phyloP scores from a whole-genome alignment of 495 filamentous ascomycete species.

The Sordaria brevicollis region DNA sequence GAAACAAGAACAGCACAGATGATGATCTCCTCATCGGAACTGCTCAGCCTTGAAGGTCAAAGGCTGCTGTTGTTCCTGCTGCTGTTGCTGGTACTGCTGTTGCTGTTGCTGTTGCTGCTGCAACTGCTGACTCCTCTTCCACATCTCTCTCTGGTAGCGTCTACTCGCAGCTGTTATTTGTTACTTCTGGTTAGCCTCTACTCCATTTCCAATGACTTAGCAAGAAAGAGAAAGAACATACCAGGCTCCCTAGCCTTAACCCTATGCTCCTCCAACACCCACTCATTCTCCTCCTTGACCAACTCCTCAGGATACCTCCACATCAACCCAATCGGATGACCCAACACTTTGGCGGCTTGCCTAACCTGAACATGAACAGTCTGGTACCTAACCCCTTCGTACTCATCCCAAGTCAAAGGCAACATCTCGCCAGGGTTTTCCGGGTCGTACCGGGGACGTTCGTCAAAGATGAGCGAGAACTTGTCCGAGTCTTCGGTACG shows the following conservation, averaged over 20 bases:
- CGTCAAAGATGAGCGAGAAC: neutral
- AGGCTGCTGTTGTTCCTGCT: neutral
- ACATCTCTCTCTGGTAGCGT: neutral
- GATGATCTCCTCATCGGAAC: neutral
- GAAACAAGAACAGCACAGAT: neutral
- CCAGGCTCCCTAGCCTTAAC: slow-evolving; percentile 18
- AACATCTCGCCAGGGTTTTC: neutral
- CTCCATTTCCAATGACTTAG: neutral
- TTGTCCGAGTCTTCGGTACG: neutral
- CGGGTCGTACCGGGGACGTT: neutral
- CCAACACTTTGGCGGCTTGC: neutral
- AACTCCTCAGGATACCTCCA: slow-evolving; percentile 32
- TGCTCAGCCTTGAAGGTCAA: neutral
- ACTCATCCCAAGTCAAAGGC: neutral
- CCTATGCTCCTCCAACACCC: slow-evolving; percentile 22
- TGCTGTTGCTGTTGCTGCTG: neutral
- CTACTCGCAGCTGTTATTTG: neutral
- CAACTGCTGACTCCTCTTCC: neutral
- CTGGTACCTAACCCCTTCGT: neutral
- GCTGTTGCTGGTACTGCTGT: neutral
- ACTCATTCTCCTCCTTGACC: slow-evolving; percentile 21
- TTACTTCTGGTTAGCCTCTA: neutral
- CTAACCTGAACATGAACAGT: neutral
- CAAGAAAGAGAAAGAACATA: slow-evolving; percentile 14
- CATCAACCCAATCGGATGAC: slow-evolving; percentile 7